Base-by-base conservation (phyloP, 257 asterid species). In the Plectranthus barbatus region DNA sequence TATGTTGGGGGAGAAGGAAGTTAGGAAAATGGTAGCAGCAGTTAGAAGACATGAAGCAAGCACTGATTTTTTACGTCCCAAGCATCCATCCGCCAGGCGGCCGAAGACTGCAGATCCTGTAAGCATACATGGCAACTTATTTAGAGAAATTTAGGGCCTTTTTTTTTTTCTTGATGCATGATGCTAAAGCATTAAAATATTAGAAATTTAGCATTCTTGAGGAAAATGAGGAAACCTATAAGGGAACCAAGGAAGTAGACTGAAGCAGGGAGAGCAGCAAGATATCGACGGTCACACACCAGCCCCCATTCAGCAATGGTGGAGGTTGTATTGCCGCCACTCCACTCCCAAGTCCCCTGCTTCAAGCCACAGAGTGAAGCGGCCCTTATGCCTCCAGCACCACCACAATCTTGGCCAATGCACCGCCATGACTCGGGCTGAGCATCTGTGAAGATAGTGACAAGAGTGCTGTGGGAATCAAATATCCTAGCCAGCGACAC, bases 241-340 rank as follows among this genome's bases (percentile, higher is more conserved):
- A 84, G 79, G 56, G 85, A 84, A 15, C 91, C 90, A 26, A 81
- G 77, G 69, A 84, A 84, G 81, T 76, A 79, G 48, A 79, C 79
- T 44, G 91, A 84, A 3, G 91, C 74, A 12, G 91, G 91, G 13
- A 84, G 41, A 54, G 87, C 91, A 37, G 91, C 87, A 26, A 79
- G 83, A 70, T 76, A 79, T 73, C 80, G 70, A 4, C 73, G 72
- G 62, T 84, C 91, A 72, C 90, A 84, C 9, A 79, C 71, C 41
- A 84, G 67, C 13, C 83, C 82, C 91, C 91, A 84, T 60, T 84
- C 91, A 56, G 91, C 85, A 74, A 84, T 64, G 8, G 79, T 84
- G 48, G 87, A 79, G 62, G 77, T 84, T 54, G 69, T 17, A 53
- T 74, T 75, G 26, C 83, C 87, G 47, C 74, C 77, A 29, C 47